These are phyloP conservation scores for Metahyphopichia silvanorum DNA, from an alignment of 805 yeast genomes.

Conservation along the genomic window DNA sequence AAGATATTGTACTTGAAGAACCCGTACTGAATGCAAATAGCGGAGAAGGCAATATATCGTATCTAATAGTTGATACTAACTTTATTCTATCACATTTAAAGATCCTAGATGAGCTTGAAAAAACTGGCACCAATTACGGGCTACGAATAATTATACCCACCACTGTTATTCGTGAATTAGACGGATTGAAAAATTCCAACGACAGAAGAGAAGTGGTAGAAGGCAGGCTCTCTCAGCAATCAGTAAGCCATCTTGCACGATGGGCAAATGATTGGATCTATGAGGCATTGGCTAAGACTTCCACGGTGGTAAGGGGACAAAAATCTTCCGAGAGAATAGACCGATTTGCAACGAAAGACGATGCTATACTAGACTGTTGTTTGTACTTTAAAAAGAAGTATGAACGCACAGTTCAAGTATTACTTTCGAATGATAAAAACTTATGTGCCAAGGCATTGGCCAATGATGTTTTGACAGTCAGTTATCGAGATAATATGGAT, in stretches of 20 bases:
- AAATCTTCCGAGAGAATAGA: constrained; percentile 52
- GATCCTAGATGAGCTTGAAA: constrained; percentile 51
- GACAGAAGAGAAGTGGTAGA: constrained; percentile 2
- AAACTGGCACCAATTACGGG: constrained; percentile 36
- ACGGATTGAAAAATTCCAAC: constrained; percentile 58
- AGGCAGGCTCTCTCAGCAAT: constrained; percentile 13
- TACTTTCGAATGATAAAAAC: constrained; percentile 81
- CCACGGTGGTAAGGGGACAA: constrained; percentile 62
- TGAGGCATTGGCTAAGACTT: constrained; percentile 48
- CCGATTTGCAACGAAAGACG: constrained; percentile 54
- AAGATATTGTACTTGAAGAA: constrained; percentile 6
- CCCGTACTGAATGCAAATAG: too few species aligned
- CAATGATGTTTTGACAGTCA: constrained; percentile 63
- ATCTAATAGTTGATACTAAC: constrained; percentile 78
- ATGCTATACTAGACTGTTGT: constrained; percentile 84
- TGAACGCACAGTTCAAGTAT: constrained; percentile 43
- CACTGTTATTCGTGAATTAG: constrained; percentile 74
- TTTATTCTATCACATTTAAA: constrained; percentile 68
- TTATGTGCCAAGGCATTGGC: constrained; percentile 74
- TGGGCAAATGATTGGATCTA: constrained; percentile 80
- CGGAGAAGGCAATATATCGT: constrained; percentile 29
- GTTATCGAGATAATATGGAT: constrained; percentile 44
- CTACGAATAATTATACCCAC: constrained; percentile 64
- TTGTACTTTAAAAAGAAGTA: constrained; percentile 49
- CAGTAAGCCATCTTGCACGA: constrained; percentile 60